Evolutionary conservation across 83 land plant genomes (phyloP).

Genomic region (Picea mariana): DNA sequence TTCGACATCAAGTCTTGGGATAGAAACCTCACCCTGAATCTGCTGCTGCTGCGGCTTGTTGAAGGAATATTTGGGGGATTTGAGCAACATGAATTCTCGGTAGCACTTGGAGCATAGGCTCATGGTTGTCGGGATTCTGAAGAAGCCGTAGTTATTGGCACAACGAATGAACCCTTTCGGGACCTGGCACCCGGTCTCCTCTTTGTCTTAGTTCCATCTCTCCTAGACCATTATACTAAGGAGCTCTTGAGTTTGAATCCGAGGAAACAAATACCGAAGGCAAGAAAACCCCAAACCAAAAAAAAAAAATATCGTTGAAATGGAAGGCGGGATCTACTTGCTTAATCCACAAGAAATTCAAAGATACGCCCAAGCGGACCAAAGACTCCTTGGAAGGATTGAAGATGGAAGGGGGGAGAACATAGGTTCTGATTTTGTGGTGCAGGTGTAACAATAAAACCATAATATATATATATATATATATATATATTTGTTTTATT

Average conservation of each 20-base stretch:
- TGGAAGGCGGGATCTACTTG: too few relatives aligned
- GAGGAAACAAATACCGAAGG: background rate
- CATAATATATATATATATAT: too few relatives aligned
- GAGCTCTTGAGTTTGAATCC: background rate
- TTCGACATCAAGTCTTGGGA: background rate
- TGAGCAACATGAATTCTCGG: conserved; percentile 22
- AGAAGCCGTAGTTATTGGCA: conserved; percentile 56
- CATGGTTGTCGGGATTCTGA: conserved; percentile 49
- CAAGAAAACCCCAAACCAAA: background rate
- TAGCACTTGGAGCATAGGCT: conserved; percentile 65
- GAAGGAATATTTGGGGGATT: background rate
- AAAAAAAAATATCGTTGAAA: too few relatives aligned
- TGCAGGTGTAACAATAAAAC: too few relatives aligned
- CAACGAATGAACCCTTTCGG: conserved; percentile 37
- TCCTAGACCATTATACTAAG: conserved; percentile 22
- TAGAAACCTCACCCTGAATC: background rate
- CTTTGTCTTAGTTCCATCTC: conserved; percentile 21
- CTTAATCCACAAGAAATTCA: too few relatives aligned
- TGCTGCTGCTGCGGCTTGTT: background rate
- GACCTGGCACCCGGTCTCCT: conserved; percentile 35
- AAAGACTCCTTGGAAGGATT: too few relatives aligned
- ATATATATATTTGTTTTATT: too few relatives aligned
- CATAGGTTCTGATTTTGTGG: too few relatives aligned
- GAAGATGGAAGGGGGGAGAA: too few relatives aligned
- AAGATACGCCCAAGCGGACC: too few relatives aligned